phyloP scores from a whole-genome alignment of 140 eudicot species.

The Bidens hawaiensis region DNA sequence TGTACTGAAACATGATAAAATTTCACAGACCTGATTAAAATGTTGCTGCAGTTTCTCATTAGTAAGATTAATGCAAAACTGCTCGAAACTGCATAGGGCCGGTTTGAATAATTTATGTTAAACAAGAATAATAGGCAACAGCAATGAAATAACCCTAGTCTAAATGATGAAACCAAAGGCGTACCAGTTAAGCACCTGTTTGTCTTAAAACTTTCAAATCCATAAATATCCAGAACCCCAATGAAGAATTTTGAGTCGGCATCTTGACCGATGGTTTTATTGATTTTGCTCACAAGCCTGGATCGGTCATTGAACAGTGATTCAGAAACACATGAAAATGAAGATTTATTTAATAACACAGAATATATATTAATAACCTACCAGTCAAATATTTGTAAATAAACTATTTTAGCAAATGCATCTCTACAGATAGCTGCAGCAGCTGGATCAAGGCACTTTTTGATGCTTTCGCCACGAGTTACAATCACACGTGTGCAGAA shows the following conservation, averaged over 20 bases:
- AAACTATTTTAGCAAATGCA: constrained; percentile 5
- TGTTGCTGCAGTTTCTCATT: constrained; percentile 99
- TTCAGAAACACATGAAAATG: neutral
- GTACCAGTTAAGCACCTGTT: constrained; percentile 44
- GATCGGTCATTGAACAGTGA: neutral
- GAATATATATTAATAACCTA: constrained; percentile 2
- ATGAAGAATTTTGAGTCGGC: constrained; percentile 1
- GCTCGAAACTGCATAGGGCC: constrained; percentile 81
- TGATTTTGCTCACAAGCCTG: constrained; percentile 8
- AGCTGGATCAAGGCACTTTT: constrained; percentile 66
- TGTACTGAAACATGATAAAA: neutral
- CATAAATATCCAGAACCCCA: constrained; percentile 7
- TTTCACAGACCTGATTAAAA: constrained; percentile 78
- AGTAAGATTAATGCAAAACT: constrained; percentile 89
- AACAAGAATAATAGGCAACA: constrained; percentile 20
- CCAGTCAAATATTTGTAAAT: neutral
- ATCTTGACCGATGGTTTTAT: constrained; percentile 6
- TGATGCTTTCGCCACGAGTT: constrained; percentile 90
- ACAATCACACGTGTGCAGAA: constrained; percentile 84
- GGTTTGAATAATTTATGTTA: constrained; percentile 17
- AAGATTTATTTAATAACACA: neutral
- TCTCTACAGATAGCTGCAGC: constrained; percentile 42
- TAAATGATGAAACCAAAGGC: constrained; percentile 70
- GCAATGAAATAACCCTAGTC: constrained; percentile 33
- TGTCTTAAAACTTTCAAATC: constrained; percentile 8